Conservation (phyloP, 139 green algal genomes). For the Micromonas pusilla region DNA sequence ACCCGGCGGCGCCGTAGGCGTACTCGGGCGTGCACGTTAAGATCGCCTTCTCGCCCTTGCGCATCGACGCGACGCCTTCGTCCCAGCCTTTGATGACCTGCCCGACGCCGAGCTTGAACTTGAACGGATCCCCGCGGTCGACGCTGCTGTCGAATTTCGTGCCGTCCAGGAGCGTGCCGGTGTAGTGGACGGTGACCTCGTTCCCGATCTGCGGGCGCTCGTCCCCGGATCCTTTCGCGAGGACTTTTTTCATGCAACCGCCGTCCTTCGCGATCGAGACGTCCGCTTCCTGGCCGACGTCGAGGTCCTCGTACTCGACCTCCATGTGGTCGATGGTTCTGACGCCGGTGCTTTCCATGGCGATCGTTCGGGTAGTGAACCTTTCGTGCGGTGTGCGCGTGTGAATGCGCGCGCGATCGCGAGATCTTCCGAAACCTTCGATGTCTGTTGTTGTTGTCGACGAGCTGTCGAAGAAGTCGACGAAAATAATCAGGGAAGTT, state of each 20-base stretch:
- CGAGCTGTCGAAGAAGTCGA: background rate
- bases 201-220: constrained; percentile 7
- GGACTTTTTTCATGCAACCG: constrained; percentile 4
- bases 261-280: background rate
- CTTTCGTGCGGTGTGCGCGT: too few species aligned
- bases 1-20: constrained; percentile 79
- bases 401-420: background rate
- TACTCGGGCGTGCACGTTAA: constrained; percentile 65
- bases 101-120: constrained; percentile 55
- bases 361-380: background rate
- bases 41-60: constrained; percentile 78
- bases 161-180: constrained; percentile 84
- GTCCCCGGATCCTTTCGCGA: constrained; percentile 1
- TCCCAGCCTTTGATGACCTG: constrained; percentile 97
- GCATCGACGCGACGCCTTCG: constrained; percentile 82
- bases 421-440: too few species aligned
- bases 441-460: background rate
- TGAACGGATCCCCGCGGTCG: constrained; percentile 80
- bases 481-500: background rate
- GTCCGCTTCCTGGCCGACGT: background rate
- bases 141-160: constrained; percentile 85
- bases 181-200: constrained; percentile 80
- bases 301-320: background rate
- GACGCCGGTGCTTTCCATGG: too few species aligned
- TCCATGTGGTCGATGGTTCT: background rate